Evolutionary conservation across 1,284 basidiomycete species (phyloP).

Genomic region (Athelia psychrophila): DNA sequence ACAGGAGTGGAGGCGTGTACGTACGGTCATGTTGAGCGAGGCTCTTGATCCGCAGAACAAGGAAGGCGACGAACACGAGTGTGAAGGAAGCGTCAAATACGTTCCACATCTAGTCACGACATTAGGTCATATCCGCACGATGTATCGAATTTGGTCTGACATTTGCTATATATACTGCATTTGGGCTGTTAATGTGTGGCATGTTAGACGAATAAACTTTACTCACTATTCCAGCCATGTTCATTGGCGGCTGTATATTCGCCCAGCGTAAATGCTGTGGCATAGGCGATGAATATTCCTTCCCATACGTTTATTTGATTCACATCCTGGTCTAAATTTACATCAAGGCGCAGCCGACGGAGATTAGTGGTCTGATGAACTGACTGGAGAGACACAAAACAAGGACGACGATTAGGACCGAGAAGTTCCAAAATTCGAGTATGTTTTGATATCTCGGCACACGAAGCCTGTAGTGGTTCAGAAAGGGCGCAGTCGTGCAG

Average conservation of each 20-base stretch:
- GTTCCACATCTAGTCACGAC: slow-evolving; percentile 70
- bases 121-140: not conserved
- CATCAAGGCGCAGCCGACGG: not conserved
- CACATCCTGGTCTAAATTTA: slow-evolving; percentile 51
- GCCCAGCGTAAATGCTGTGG: slow-evolving; percentile 73
- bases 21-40: slow-evolving; percentile 55
- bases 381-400: slow-evolving; percentile 70
- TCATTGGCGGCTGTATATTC: slow-evolving; percentile 80
- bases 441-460: slow-evolving; percentile 81
- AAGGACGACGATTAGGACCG: slow-evolving; percentile 65
- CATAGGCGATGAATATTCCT: slow-evolving; percentile 70
- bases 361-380: slow-evolving; percentile 19
- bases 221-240: slow-evolving; percentile 83
- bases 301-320: slow-evolving; percentile 59
- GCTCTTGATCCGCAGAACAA: slow-evolving; percentile 65
- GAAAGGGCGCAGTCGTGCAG: slow-evolving; percentile 67
- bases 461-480: slow-evolving; percentile 83
- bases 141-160: slow-evolving; percentile 34
- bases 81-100: slow-evolving; percentile 82
- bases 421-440: slow-evolving; percentile 78
- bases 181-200: not conserved
- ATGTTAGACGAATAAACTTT: slow-evolving; percentile 24
- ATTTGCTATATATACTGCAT: slow-evolving; percentile 77
- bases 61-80: slow-evolving; percentile 68
- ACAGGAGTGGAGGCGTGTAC: slow-evolving; percentile 13